Evolutionary conservation across 23 red algal genomes (phyloP).

Genomic region (Cyanidium caldarium): DNA sequence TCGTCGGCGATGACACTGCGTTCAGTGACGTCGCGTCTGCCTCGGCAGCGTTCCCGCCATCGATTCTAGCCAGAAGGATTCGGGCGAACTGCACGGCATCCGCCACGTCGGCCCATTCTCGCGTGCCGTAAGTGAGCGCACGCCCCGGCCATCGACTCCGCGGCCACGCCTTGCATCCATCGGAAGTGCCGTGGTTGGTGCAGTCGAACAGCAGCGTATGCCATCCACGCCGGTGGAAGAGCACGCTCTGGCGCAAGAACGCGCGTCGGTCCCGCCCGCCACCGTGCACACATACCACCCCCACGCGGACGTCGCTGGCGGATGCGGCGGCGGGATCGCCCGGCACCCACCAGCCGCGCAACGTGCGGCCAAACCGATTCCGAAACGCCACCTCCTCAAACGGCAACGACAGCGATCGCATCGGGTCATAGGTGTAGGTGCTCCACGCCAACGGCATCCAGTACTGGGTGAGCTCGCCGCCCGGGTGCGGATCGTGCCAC

Average conservation of each 20-base stretch:
- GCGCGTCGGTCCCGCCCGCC: not conserved
- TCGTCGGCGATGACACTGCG: not conserved
- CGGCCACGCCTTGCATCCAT: not conserved
- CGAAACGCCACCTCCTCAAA: not conserved
- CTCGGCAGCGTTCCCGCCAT: not conserved
- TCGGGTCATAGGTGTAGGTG: not conserved
- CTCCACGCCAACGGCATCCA: not conserved
- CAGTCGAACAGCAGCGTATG: not conserved
- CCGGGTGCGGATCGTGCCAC: not conserved
- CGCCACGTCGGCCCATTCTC: not conserved
- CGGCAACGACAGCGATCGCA: not conserved
- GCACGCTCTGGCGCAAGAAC: not conserved
- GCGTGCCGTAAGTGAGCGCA: not conserved
- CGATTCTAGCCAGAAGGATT: not conserved
- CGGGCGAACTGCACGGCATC: not conserved
- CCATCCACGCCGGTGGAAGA: not conserved
- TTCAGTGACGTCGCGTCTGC: not conserved
- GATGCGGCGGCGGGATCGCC: not conserved
- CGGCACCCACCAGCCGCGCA: constrained; percentile 3
- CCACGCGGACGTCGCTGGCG: not conserved
- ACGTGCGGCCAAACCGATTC: not conserved
- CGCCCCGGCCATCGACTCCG: not conserved
- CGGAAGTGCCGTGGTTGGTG: not conserved
- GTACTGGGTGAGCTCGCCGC: not conserved
- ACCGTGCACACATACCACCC: not conserved